These are phyloP conservation scores for Plasmodium knowlesi DNA, from an alignment of 169 alveolate species.

Conservation along the genomic window DNA sequence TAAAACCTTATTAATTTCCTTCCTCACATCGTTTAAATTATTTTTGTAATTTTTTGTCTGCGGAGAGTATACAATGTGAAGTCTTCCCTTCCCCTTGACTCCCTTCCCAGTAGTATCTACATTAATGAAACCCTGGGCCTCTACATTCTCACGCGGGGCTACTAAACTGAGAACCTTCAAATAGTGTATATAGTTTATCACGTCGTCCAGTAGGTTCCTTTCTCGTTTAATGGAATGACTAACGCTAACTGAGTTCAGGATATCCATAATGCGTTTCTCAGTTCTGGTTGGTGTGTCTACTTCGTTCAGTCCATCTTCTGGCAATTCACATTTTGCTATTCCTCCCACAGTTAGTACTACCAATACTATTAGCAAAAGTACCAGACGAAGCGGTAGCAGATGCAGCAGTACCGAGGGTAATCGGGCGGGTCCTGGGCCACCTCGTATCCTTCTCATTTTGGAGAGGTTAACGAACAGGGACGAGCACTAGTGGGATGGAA, in stretches of 20 bases:
- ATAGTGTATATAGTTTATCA: conserved; percentile 28
- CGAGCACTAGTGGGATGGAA: background rate
- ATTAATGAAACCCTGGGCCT: conserved; percentile 8
- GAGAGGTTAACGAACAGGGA: background rate
- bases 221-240: conserved; percentile 6
- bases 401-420: no score
- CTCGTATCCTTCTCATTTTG: background rate
- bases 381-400: background rate
- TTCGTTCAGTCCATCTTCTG: background rate
- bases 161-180: conserved; percentile 17
- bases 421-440: background rate
- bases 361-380: background rate
- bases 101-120: conserved; percentile 22
- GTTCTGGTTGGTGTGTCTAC: background rate
- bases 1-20: conserved; percentile 4
- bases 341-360: background rate
- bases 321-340: background rate
- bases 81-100: background rate
- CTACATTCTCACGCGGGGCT: conserved; percentile 5
- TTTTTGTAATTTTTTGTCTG: conserved; percentile 22
- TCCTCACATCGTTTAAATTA: conserved; percentile 39
- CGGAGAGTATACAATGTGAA: conserved; percentile 15
- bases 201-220: conserved; percentile 14
- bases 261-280: conserved; percentile 29
- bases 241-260: conserved; percentile 21